phyloP scores from a whole-genome alignment of 1,139 yeast genomes.

The Blastobotrys illinoisensis region DNA sequence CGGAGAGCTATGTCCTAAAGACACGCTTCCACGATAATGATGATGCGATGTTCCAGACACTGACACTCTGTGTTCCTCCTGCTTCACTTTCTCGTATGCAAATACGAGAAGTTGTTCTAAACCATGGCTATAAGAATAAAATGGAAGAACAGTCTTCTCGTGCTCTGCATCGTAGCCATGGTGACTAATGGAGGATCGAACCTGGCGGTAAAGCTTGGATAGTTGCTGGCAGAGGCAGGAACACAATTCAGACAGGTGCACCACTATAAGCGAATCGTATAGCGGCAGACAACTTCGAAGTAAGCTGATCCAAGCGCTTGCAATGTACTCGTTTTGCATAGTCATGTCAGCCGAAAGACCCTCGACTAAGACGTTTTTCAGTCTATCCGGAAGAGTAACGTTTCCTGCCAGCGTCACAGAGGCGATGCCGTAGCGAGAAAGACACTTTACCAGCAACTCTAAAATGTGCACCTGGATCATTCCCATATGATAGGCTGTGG shows the following conservation, averaged over 20 bases:
- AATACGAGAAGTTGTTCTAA: conserved; percentile 56
- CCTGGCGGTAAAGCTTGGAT: not conserved
- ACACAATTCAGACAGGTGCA: conserved; percentile 46
- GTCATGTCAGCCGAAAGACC: conserved; percentile 30
- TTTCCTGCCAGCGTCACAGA: not conserved
- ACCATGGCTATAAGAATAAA: conserved; percentile 44
- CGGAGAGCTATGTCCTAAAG: not conserved
- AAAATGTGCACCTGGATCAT: not conserved
- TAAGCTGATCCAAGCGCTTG: conserved; percentile 46
- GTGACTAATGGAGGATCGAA: not conserved
- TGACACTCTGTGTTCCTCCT: conserved; percentile 23
- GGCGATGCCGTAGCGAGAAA: not conserved
- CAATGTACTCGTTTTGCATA: conserved; percentile 34
- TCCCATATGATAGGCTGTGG: not conserved
- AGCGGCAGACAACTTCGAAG: conserved; percentile 43
- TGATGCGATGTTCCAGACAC: not conserved
- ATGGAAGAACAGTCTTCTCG: conserved; percentile 3
- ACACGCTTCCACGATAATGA: not conserved
- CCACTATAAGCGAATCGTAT: conserved; percentile 48
- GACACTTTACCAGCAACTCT: not conserved
- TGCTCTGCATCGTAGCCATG: not conserved
- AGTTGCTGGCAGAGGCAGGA: conserved; percentile 41
- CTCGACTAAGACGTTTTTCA: conserved; percentile 33
- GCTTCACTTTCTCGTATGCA: conserved; percentile 51
- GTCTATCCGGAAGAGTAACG: conserved; percentile 7